Percentiles rank a stretch among this genome's conserved stretches.
These are phyloP conservation scores for Aureobasidium lini DNA, from an alignment of 2,329 filamentous ascomycete species.

Conservation along the genomic window DNA sequence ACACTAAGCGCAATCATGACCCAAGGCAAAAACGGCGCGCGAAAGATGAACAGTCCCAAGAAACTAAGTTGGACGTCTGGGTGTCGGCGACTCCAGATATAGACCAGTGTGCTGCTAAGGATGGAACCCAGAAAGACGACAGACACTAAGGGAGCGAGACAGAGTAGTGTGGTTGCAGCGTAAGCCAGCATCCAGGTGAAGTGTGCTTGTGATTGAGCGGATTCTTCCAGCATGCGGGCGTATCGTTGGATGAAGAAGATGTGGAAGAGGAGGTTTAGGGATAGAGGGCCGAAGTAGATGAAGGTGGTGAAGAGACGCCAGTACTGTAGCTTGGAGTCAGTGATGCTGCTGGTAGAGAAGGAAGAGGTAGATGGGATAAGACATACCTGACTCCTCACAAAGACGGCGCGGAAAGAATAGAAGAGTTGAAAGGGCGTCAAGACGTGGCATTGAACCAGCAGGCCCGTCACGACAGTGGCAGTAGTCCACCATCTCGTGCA, in stretches of 20 bases:
- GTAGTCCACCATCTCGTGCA: slow-evolving; percentile 97
- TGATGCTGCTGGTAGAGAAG: slow-evolving; percentile 3
- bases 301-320: slow-evolving; percentile 96
- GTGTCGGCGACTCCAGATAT: slow-evolving; percentile 95
- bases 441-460: slow-evolving; percentile 87
- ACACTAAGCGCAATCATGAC: slow-evolving; percentile 89
- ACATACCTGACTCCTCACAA: slow-evolving; percentile 79
- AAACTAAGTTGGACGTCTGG: slow-evolving; percentile 78
- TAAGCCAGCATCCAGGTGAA: slow-evolving; percentile 94
- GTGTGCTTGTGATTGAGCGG: slow-evolving; percentile 84
- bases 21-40: slow-evolving; percentile 91
- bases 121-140: slow-evolving; percentile 94
- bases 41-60: slow-evolving; percentile 81
- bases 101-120: slow-evolving; percentile 85
- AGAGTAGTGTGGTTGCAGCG: slow-evolving; percentile 68
- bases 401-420: slow-evolving; percentile 90
- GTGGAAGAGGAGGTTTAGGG: slow-evolving; percentile 90
- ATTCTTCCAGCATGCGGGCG: slow-evolving; percentile 88
- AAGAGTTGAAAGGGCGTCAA: slow-evolving; percentile 92
- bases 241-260: slow-evolving; percentile 98
- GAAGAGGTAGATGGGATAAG: background rate
- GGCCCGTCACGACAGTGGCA: slow-evolving; percentile 77
- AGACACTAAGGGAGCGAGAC: slow-evolving; percentile 76
- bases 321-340: slow-evolving; percentile 52
- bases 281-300: slow-evolving; percentile 92